phyloP scores from a whole-genome alignment of 2,329 filamentous ascomycete species.

The Trichophyton verrucosum region DNA sequence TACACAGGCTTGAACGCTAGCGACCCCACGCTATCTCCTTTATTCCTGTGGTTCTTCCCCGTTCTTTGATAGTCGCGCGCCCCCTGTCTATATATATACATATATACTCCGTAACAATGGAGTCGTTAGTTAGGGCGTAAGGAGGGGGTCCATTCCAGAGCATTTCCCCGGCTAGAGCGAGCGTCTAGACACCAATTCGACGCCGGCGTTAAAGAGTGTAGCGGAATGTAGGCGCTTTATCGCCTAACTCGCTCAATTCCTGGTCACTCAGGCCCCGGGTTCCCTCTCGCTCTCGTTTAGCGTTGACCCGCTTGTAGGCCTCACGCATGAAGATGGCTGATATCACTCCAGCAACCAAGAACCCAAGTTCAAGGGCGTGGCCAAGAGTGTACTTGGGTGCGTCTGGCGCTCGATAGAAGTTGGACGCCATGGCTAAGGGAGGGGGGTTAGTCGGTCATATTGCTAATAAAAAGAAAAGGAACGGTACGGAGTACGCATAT shows the following conservation, averaged over 20 bases:
- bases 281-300: constrained; percentile 40
- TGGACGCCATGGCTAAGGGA: constrained; percentile 51
- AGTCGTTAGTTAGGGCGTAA: not conserved
- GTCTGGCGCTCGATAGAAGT: constrained; percentile 51
- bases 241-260: constrained; percentile 47
- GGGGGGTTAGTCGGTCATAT: not conserved
- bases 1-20: not conserved
- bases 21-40: not conserved
- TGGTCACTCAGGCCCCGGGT: constrained; percentile 35
- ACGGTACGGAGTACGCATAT: not conserved
- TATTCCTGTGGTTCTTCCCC: not conserved
- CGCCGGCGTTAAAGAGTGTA: constrained; percentile 40
- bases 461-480: not conserved
- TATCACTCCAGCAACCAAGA: constrained; percentile 36
- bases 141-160: not conserved
- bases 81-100: not conserved
- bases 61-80: not conserved
- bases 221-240: constrained; percentile 50
- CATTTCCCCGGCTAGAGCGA: not conserved
- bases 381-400: constrained; percentile 40
- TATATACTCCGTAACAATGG: too few species aligned
- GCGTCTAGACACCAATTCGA: too few species aligned
- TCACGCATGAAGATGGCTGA: constrained; percentile 35
- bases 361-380: constrained; percentile 40
- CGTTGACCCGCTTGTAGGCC: constrained; percentile 48